Percentiles rank a stretch among this genome's conserved stretches.
Conservation (phyloP, 257 asterid genomes). For the Handroanthus guayacan region DNA sequence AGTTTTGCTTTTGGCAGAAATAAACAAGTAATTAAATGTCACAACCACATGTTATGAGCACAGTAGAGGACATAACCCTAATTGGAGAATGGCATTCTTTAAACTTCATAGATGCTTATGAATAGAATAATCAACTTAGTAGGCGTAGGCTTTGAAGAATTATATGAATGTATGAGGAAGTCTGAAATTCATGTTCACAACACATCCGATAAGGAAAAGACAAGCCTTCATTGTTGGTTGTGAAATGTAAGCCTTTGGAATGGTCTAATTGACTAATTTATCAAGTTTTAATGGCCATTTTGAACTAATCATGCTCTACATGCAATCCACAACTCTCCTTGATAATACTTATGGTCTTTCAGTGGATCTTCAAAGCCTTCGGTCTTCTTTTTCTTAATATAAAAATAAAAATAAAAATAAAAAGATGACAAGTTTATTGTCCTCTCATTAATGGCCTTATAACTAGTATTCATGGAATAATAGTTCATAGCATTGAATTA, state of each 20-base stretch:
- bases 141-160: no score
- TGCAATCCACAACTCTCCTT: conserved; percentile 33
- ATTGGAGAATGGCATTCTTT: no score
- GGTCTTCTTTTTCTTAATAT: no score
- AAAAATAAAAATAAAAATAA: not conserved
- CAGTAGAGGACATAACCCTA: not conserved
- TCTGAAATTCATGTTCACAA: not conserved
- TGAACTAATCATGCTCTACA: conserved; percentile 10
- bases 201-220: conserved; percentile 1
- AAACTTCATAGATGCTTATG: not conserved
- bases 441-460: no score
- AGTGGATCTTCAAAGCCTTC: no score
- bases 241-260: not conserved
- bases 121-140: not conserved
- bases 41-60: conserved; percentile 27
- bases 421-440: not conserved
- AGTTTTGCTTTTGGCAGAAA: conserved; percentile 19
- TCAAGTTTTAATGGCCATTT: conserved; percentile 20
- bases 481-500: not conserved
- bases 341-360: no score
- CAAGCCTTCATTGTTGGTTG: conserved; percentile 8
- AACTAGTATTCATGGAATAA: not conserved
- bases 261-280: conserved; percentile 21
- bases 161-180: no score
- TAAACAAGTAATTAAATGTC: conserved; percentile 2